Evolutionary conservation across 495 filamentous ascomycete genomes (phyloP).

Genomic region (Penicillium flavigenum): DNA sequence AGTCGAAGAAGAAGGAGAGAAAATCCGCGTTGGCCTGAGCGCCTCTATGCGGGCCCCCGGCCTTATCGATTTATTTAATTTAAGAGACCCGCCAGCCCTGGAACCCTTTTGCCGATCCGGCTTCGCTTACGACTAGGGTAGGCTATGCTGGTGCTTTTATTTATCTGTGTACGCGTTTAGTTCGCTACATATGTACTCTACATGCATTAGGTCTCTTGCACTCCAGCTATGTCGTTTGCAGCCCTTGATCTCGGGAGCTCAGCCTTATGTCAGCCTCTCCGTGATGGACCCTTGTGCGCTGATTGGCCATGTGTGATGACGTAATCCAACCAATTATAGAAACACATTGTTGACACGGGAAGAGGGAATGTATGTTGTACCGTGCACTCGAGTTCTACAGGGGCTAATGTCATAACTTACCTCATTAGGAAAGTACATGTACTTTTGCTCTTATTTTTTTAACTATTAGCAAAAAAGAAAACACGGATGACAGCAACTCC

Average conservation of each 20-base stretch:
- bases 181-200: no score
- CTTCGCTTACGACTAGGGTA: neutral
- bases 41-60: slow-evolving; percentile 30
- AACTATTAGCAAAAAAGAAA: neutral
- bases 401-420: neutral
- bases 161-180: neutral
- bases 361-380: no score
- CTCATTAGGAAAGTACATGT: neutral
- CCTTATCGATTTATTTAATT: slow-evolving; percentile 16
- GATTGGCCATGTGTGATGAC: neutral
- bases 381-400: no score
- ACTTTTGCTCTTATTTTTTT: neutral
- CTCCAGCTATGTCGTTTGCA: slow-evolving; percentile 4
- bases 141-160: neutral
- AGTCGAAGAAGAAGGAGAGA: slow-evolving; percentile 17
- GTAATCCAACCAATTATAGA: slow-evolving; percentile 13
- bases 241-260: neutral
- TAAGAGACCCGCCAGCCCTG: slow-evolving; percentile 2
- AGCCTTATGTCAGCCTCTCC: neutral
- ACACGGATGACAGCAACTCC: neutral
- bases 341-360: neutral
- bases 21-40: slow-evolving; percentile 22
- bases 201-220: neutral
- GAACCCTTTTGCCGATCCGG: slow-evolving; percentile 14
- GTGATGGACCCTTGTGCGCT: neutral